Base-by-base conservation (phyloP, 148 eudicot species). In the Persicaria maculosa region DNA sequence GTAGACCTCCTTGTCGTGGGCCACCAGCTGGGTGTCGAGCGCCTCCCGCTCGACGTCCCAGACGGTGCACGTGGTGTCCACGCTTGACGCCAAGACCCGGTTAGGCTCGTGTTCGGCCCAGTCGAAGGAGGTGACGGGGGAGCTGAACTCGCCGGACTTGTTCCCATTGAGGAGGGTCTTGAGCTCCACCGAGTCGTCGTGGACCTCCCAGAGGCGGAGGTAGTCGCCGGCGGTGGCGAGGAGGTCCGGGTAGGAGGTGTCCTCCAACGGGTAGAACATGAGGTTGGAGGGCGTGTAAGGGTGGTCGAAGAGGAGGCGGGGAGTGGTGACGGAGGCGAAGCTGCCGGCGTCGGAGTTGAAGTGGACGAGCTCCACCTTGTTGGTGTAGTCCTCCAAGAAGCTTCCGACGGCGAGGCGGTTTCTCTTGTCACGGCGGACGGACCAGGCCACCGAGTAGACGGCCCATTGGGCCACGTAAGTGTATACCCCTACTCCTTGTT, bases 1-100 rank as follows among this genome's bases (percentile, higher is more conserved):
- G 31, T 88, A 86, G 4, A 88, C 91, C 86, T 88, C 91, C 89
- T 88, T 88, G 71, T 88, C 91, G 67, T 88, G 91, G 6, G 91
- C 91, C 15, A 88, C 86, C 9, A 88, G 72, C 78, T 88, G 91
- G 9, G 91, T 88, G 54, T 88, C 87, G 6, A 88, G 87, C 1
- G 81, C 76, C 64, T 84, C 91, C 43, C 81, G 72, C 71, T 88
- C 88, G 4, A 88, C 80, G 31, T 88, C 91, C 89, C 89, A 88
- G 19, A 88, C 86, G 10, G 91, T 86, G n/a, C 91, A 88, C 7
- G 91, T 88, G 5, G 89, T 84, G 69, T 88, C 89, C 7, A 88
- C 86, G 71, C 87, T 86, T 2, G 87, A 85, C 7, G 91, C 82
- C 11, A 85, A 89, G 22, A 86, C 81, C 36, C 86, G 78, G 75